Percentiles rank a stretch among this genome's conserved stretches.
These are phyloP conservation scores for Cnidoscolus chayamansa DNA, from an alignment of 441 rosid genomes.

Conservation along the genomic window DNA sequence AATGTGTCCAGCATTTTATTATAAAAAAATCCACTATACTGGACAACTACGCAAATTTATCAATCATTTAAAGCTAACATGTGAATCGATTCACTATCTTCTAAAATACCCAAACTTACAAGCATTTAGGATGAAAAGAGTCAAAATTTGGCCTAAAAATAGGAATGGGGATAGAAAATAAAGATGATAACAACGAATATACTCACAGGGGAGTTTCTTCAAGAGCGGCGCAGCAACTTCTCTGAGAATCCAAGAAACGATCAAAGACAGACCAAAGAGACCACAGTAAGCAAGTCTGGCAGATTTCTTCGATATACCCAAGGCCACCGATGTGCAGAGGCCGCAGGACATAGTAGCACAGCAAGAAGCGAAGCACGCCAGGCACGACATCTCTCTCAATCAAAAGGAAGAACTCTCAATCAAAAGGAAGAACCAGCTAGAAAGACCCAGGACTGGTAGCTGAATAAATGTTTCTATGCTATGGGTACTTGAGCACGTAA, in stretches of 20 bases:
- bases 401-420: no score
- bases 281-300: constrained; percentile 94
- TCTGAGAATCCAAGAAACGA: constrained; percentile 87
- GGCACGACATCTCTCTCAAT: constrained; percentile 21
- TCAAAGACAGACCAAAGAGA: constrained; percentile 82
- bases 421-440: not conserved
- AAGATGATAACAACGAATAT: constrained; percentile 7
- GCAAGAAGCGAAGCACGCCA: constrained; percentile 82
- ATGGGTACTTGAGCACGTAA: not conserved
- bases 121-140: constrained; percentile 12
- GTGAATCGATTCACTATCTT: not conserved
- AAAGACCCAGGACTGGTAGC: constrained; percentile 1
- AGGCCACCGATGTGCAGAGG: constrained; percentile 80
- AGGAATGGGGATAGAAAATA: not conserved
- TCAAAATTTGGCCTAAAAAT: constrained; percentile 14
- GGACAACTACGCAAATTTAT: constrained; percentile 12
- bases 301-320: constrained; percentile 73
- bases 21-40: not conserved
- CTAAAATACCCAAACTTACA: not conserved
- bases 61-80: constrained; percentile 7
- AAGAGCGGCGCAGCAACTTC: constrained; percentile 78
- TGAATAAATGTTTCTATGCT: not conserved
- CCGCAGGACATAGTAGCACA: constrained; percentile 82
- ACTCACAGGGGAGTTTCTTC: constrained; percentile 68
- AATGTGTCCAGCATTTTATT: not conserved